These are phyloP conservation scores for Cryphonectria japonica DNA, from an alignment of 2,329 filamentous ascomycete genomes.

Conservation along the genomic window DNA sequence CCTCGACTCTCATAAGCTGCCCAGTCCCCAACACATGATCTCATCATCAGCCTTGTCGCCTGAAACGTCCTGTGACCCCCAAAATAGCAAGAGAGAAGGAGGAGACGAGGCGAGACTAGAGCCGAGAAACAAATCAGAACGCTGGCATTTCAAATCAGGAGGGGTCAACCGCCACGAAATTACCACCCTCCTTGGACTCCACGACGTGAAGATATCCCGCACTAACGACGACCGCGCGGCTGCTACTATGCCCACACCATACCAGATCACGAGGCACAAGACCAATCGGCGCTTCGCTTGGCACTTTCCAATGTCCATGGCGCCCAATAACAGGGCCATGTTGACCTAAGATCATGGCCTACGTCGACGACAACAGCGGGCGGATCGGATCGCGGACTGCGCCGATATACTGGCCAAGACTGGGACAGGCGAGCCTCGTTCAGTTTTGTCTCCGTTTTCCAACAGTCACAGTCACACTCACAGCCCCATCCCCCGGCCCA, in stretches of 20 bases:
- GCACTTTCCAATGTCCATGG: neutral
- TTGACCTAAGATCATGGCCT: neutral
- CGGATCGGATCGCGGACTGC: neutral
- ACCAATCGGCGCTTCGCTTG: constrained; percentile 3
- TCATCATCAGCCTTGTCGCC: constrained; percentile 4
- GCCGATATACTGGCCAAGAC: neutral
- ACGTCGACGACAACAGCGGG: neutral
- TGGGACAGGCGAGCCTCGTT: constrained; percentile 11
- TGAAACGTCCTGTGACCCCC: neutral
- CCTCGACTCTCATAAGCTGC: constrained; percentile 27
- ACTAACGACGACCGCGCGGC: constrained; percentile 6
- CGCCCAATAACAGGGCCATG: neutral
- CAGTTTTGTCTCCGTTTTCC: constrained; percentile 30
- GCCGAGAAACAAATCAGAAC: constrained; percentile 25
- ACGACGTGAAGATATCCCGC: constrained; percentile 9
- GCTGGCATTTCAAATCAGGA: constrained; percentile 27
- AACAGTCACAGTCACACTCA: neutral
- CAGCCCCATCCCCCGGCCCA: neutral
- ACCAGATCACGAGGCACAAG: neutral
- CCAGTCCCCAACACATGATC: neutral
- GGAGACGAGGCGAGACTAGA: neutral
- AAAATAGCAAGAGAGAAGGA: neutral
- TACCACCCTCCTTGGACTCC: constrained; percentile 1
- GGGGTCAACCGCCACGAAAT: neutral
- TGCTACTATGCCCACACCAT: constrained; percentile 12